These are phyloP conservation scores for Acacia melanoxylon DNA, from an alignment of 306 rosid genomes.

Conservation along the genomic window DNA sequence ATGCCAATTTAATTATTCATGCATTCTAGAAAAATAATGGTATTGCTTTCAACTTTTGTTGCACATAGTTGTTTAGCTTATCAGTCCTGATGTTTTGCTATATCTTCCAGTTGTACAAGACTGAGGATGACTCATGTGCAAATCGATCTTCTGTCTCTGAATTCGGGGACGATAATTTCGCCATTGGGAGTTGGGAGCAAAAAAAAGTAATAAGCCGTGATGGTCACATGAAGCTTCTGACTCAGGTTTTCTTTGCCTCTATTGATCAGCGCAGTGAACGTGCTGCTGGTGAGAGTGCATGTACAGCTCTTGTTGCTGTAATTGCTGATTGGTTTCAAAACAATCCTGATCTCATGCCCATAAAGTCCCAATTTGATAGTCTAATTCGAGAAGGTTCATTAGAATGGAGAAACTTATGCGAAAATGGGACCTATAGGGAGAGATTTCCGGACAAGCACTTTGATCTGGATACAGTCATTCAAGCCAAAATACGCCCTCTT, in stretches of 20 bases:
- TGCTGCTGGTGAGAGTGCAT: slow-evolving; percentile 99
- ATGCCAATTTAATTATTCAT: not conserved
- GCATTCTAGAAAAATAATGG: slow-evolving; percentile 5
- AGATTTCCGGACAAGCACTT: slow-evolving; percentile 95
- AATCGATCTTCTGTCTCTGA: slow-evolving; percentile 84
- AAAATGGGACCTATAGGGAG: slow-evolving; percentile 75
- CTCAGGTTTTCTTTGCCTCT: slow-evolving; percentile 93
- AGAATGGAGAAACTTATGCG: slow-evolving; percentile 94
- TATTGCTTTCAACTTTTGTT: slow-evolving; percentile 19
- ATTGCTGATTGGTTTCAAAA: slow-evolving; percentile 95
- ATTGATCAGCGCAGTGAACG: slow-evolving; percentile 97
- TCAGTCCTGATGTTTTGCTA: slow-evolving; percentile 22
- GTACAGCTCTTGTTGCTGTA: slow-evolving; percentile 96
- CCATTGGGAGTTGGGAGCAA: slow-evolving; percentile 91
- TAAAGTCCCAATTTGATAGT: slow-evolving; percentile 93
- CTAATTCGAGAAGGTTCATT: slow-evolving; percentile 91
- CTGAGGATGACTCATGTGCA: slow-evolving; percentile 81
- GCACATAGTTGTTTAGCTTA: slow-evolving; percentile 21
- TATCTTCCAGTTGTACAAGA: slow-evolving; percentile 57
- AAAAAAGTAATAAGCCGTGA: slow-evolving; percentile 90
- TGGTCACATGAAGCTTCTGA: slow-evolving; percentile 84
- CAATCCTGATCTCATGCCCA: slow-evolving; percentile 78
- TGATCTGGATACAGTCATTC: slow-evolving; percentile 91
- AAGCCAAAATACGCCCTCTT: slow-evolving; percentile 91
- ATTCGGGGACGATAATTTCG: slow-evolving; percentile 95